Evolutionary conservation across 495 filamentous ascomycete species (phyloP).

Genomic region (Hypomontagnella submonticulosa): DNA sequence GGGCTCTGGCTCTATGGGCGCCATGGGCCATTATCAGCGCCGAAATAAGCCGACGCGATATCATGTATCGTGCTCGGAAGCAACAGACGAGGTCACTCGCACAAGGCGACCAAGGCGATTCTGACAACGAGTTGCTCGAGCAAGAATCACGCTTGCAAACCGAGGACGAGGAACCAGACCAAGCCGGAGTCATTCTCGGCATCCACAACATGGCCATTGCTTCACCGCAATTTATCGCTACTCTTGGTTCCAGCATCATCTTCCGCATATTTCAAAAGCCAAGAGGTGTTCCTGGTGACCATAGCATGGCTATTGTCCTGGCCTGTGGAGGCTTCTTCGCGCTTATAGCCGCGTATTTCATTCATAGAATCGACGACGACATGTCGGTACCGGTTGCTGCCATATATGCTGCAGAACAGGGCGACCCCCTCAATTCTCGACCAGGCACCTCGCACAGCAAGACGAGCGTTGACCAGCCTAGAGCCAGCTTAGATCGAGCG

Average conservation of each 20-base stretch:
- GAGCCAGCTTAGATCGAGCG: conserved; percentile 57
- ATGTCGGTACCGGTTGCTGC: conserved; percentile 48
- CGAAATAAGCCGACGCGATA: conserved; percentile 83
- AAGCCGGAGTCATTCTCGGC: conserved; percentile 88
- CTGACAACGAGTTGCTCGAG: conserved; percentile 28
- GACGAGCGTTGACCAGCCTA: conserved; percentile 46
- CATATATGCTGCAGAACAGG: conserved; percentile 55
- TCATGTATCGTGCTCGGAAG: conserved; percentile 67
- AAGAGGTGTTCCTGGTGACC: conserved; percentile 80
- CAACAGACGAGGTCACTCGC: conserved; percentile 47
- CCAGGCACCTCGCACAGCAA: conserved; percentile 48
- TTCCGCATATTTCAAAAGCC: conserved; percentile 86
- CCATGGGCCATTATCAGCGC: conserved; percentile 92
- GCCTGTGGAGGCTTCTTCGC: conserved; percentile 82
- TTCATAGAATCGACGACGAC: conserved; percentile 59
- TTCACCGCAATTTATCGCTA: conserved; percentile 88
- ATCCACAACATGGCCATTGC: conserved; percentile 93
- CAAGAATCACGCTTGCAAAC: conserved; percentile 45
- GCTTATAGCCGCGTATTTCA: conserved; percentile 77
- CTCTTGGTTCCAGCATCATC: conserved; percentile 79
- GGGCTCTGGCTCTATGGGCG: conserved; percentile 91
- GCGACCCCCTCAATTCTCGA: conserved; percentile 45
- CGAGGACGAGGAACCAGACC: conserved; percentile 67
- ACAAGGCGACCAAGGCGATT: conserved; percentile 11
- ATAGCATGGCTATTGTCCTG: conserved; percentile 86